Conservation (phyloP, 106 monocot genomes). For the Agapanthus africanus region DNA sequence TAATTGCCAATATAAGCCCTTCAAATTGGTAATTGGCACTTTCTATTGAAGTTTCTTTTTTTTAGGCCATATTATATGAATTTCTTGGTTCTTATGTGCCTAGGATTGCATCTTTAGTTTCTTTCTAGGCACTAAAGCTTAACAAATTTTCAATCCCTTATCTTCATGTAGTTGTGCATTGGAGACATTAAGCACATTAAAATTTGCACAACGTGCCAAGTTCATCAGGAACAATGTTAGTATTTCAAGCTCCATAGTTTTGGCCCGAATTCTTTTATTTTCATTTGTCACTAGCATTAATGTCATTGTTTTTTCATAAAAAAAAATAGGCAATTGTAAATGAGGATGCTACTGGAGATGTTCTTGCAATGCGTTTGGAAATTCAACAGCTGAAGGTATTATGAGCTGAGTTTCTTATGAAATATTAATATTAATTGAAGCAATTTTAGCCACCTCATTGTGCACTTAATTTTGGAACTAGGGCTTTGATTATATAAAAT, state of each 20-base stretch:
- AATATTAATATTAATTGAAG: background rate
- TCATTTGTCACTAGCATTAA: background rate
- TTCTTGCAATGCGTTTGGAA: conserved; percentile 67
- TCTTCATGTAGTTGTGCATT: conserved; percentile 48
- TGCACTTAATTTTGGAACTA: background rate
- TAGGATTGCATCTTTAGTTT: background rate
- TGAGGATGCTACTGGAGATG: conserved; percentile 96
- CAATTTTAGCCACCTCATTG: background rate
- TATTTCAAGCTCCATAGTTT: background rate
- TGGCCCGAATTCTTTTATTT: background rate
- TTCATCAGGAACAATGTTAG: conserved; percentile 88
- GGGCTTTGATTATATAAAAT: no score
- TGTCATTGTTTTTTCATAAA: background rate
- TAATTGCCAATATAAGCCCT: conserved; percentile 98
- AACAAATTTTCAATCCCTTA: conserved; percentile 8
- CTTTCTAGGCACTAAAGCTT: no score
- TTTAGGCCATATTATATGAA: conserved; percentile 1
- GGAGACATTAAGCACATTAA: conserved; percentile 93
- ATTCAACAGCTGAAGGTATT: conserved; percentile 88
- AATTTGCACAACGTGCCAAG: conserved; percentile 96
- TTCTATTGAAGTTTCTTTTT: background rate
- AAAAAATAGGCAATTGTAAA: conserved; percentile 68
- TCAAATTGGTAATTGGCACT: conserved; percentile 72
- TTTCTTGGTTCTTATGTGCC: background rate
- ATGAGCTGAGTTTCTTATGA: background rate